A percentile compares a stretch with the other conserved stretches of the same genome.
These are phyloP conservation scores for Aspergillus avenaceus DNA, from an alignment of 495 filamentous ascomycete genomes.

Conservation along the genomic window DNA sequence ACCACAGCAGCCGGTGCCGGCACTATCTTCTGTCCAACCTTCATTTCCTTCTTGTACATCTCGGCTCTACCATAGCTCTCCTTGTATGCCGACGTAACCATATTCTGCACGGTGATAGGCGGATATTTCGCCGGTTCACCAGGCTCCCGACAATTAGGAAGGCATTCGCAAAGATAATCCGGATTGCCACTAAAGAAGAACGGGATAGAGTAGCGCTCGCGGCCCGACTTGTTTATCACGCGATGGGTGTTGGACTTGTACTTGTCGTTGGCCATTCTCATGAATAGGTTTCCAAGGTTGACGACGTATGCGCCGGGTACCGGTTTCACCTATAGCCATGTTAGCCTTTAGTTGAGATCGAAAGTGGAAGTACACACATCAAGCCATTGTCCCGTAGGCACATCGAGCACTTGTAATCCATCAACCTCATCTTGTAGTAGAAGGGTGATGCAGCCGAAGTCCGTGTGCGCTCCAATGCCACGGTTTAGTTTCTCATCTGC, in stretches of 20 bases:
- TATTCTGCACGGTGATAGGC: constrained; percentile 41
- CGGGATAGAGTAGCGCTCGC: constrained; percentile 55
- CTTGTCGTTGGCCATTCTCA: constrained; percentile 58
- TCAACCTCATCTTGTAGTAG: constrained; percentile 46
- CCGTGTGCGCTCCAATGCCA: constrained; percentile 46
- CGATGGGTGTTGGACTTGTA: constrained; percentile 54
- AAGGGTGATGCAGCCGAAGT: constrained; percentile 42
- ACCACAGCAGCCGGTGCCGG: constrained; percentile 13
- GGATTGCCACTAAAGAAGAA: constrained; percentile 57
- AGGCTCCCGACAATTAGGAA: constrained; percentile 43
- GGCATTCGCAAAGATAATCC: constrained; percentile 48
- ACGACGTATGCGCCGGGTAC: constrained; percentile 49
- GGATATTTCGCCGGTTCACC: constrained; percentile 42
- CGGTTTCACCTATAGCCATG: constrained; percentile 37
- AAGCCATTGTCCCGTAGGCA: constrained; percentile 34
- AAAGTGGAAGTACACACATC: constrained; percentile 31
- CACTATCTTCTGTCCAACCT: constrained; percentile 6
- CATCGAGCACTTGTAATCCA: constrained; percentile 50
- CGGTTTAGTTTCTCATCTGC: constrained; percentile 31
- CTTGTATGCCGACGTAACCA: constrained; percentile 29
- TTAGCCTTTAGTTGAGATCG: neutral
- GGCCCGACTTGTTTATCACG: constrained; percentile 43
- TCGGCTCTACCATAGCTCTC: constrained; percentile 33
- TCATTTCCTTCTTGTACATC: constrained; percentile 27
- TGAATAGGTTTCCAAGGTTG: constrained; percentile 54